A percentile compares a stretch with the other conserved stretches of the same genome.
phyloP scores from a whole-genome alignment of 2,329 filamentous ascomycete genomes.

The Trichoderma brevicompactum region DNA sequence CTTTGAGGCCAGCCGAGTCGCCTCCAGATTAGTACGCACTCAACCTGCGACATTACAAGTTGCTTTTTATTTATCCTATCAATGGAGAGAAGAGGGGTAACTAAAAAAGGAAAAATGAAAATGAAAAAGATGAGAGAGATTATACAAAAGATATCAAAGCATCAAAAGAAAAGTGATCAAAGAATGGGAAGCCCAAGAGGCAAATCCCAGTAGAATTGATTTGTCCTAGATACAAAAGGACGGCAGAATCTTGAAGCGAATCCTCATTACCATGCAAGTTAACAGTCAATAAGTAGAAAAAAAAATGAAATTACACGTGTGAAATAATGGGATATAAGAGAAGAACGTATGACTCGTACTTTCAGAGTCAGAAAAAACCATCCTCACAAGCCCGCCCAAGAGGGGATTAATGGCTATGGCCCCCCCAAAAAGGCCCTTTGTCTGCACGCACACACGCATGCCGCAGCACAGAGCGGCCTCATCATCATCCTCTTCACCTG shows the following conservation, averaged over 20 bases:
- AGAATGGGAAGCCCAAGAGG: neutral
- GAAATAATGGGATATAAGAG: conserved; percentile 32
- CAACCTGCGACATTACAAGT: conserved; percentile 5
- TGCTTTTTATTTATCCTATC: conserved; percentile 11
- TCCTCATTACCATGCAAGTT: conserved; percentile 29
- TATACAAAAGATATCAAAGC: neutral
- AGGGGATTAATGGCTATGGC: conserved; percentile 11
- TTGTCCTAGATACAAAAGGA: conserved; percentile 26
- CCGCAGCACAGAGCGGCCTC: conserved; percentile 26
- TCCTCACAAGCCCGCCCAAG: conserved; percentile 15
- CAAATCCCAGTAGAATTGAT: conserved; percentile 19
- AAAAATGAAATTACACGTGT: conserved; percentile 33
- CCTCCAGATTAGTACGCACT: conserved; percentile 4
- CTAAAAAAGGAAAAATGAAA: neutral
- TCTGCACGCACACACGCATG: conserved; percentile 29
- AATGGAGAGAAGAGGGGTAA: neutral
- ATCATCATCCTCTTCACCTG: conserved; percentile 6
- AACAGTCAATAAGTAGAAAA: conserved; percentile 29
- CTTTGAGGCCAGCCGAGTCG: conserved; percentile 6
- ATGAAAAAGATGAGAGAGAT: neutral
- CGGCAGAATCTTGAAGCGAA: conserved; percentile 24
- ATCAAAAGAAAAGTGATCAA: neutral
- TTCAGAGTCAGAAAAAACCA: conserved; percentile 27
- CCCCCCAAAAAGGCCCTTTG: conserved; percentile 3
- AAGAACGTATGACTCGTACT: conserved; percentile 30